phyloP scores from a whole-genome alignment of 768 basidiomycete genomes.

The Lentinula sp. region DNA sequence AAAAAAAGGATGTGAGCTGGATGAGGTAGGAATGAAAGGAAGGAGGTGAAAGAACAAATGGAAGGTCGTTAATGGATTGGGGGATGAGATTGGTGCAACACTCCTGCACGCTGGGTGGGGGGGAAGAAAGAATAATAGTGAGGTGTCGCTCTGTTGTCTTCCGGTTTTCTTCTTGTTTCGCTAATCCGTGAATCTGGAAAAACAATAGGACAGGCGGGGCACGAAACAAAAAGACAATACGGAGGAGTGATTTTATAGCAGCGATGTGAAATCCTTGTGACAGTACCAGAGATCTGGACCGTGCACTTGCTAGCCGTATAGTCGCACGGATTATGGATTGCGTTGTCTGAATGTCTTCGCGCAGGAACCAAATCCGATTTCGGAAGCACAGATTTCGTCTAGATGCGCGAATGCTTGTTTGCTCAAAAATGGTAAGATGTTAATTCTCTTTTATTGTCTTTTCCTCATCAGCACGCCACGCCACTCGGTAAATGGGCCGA shows the following conservation, averaged over 20 bases:
- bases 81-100: constrained; percentile 24
- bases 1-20: constrained; percentile 9
- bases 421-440: constrained; percentile 27
- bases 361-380: constrained; percentile 23
- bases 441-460: constrained; percentile 41
- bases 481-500: constrained; percentile 28
- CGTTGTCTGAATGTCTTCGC: not conserved
- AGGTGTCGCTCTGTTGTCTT: constrained; percentile 41
- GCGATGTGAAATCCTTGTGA: constrained; percentile 22
- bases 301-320: constrained; percentile 13
- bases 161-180: constrained; percentile 45
- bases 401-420: constrained; percentile 33
- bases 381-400: constrained; percentile 25
- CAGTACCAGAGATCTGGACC: constrained; percentile 30
- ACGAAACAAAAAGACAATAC: constrained; percentile 56
- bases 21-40: constrained; percentile 20
- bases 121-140: constrained; percentile 31
- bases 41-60: constrained; percentile 17
- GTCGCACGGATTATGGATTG: not conserved
- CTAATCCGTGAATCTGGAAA: constrained; percentile 31
- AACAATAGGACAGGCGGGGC: constrained; percentile 67
- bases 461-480: constrained; percentile 14
- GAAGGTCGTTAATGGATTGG: constrained; percentile 15
- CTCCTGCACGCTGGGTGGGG: constrained; percentile 32
- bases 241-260: constrained; percentile 47